Evolutionary conservation across 176 grass and related monocot genomes (phyloP).

Genomic region (Carex littledalei): DNA sequence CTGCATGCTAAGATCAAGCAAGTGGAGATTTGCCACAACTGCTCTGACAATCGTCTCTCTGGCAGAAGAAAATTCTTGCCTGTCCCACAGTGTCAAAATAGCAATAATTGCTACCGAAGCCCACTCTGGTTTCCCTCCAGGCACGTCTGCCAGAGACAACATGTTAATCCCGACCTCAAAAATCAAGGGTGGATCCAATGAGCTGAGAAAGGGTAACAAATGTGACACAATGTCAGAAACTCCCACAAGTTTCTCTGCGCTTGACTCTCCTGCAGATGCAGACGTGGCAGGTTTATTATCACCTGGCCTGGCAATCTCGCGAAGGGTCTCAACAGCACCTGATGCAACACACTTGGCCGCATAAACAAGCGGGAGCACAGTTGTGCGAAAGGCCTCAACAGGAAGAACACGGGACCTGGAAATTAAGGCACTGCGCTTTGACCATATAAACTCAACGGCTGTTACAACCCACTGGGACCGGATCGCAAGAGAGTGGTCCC

Average conservation of each 20-base stretch:
- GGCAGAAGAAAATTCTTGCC: constrained; percentile 95
- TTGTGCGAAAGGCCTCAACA: constrained; percentile 72
- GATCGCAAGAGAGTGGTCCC: constrained; percentile 73
- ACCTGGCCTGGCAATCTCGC: constrained; percentile 56
- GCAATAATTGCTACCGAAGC: constrained; percentile 89
- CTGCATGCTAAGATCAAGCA: constrained; percentile 99
- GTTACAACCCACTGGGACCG: constrained; percentile 82
- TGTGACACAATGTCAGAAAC: constrained; percentile 88
- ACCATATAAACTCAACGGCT: constrained; percentile 75
- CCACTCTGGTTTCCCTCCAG: constrained; percentile 97
- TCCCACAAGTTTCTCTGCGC: constrained; percentile 80
- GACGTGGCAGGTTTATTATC: constrained; percentile 23
- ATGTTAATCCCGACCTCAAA: constrained; percentile 99
- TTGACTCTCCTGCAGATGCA: constrained; percentile 32
- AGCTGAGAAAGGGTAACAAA: constrained; percentile 89
- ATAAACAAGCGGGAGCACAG: constrained; percentile 82
- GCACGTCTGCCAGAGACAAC: constrained; percentile 81
- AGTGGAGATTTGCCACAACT: constrained; percentile 93
- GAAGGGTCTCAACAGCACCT: constrained; percentile 56
- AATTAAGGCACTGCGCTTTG: constrained; percentile 70
- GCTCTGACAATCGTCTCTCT: constrained; percentile 89
- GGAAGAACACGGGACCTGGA: constrained; percentile 77
- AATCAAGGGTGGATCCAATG: constrained; percentile 73
- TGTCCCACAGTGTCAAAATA: constrained; percentile 84
- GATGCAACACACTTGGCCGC: constrained; percentile 84